Evolutionary conservation across 2,329 filamentous ascomycete genomes (phyloP).

Genomic region (Trichoderma sp.): DNA sequence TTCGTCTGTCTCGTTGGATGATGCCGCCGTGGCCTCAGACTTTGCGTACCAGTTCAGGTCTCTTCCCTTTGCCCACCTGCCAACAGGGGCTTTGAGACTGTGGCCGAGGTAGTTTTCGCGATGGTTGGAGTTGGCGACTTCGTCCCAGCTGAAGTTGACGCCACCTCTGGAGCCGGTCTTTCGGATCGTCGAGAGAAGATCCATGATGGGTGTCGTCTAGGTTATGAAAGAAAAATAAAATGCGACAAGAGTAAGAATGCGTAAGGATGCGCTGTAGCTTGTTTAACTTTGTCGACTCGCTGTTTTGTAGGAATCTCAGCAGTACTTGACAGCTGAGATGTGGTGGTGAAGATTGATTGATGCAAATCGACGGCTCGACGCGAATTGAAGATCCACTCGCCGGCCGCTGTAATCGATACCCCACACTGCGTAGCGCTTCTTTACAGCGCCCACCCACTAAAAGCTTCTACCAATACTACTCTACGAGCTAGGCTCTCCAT

Average conservation of each 20-base stretch:
- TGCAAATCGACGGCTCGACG: neutral
- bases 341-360: neutral
- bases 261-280: neutral
- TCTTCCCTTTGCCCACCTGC: constrained; percentile 83
- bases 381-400: neutral
- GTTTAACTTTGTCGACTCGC: neutral
- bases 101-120: constrained; percentile 91
- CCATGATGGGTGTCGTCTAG: constrained; percentile 61
- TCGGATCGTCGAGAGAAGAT: constrained; percentile 87
- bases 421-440: constrained; percentile 20
- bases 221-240: neutral
- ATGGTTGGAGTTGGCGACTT: constrained; percentile 82
- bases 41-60: constrained; percentile 67
- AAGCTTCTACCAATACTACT: neutral
- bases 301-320: neutral
- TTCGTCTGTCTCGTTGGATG: constrained; percentile 57
- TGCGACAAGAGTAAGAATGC: no score
- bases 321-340: no score
- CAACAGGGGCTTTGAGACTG: constrained; percentile 87
- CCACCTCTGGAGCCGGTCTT: constrained; percentile 91
- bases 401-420: constrained; percentile 26
- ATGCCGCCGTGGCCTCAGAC: constrained; percentile 45
- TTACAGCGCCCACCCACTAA: constrained; percentile 21
- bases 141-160: constrained; percentile 95
- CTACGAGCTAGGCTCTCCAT: neutral